Conservation (phyloP, 106 monocot species). For the Vanilla planifolia region DNA sequence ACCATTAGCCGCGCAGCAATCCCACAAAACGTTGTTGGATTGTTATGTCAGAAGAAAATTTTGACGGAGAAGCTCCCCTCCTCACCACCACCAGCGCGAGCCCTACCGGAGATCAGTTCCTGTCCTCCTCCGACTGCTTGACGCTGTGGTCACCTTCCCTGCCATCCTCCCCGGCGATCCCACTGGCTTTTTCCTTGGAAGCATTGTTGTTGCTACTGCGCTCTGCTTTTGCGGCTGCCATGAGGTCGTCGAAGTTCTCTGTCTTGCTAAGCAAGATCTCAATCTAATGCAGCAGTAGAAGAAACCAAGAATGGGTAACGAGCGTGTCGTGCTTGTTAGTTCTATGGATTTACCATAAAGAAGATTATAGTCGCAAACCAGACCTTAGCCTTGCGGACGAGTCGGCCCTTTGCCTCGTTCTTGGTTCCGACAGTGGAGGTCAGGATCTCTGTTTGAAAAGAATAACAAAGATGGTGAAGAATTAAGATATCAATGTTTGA, state of each 20-base stretch:
- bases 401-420: conserved; percentile 39
- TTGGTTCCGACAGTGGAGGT: conserved; percentile 44
- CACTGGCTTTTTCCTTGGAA: background rate
- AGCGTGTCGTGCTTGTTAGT: no score
- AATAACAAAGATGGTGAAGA: background rate
- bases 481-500: background rate
- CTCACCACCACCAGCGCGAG: background rate
- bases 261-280: conserved; percentile 6
- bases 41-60: conserved; percentile 4
- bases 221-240: background rate
- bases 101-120: background rate
- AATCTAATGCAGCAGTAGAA: background rate
- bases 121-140: background rate
- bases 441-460: conserved; percentile 33
- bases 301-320: no score
- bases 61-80: background rate
- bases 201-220: background rate
- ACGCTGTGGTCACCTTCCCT: background rate
- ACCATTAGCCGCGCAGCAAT: no score
- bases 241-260: background rate
- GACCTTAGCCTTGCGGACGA: conserved; percentile 52
- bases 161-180: background rate
- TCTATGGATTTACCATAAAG: no score
- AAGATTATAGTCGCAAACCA: background rate
- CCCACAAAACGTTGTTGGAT: background rate